Evolutionary conservation across 78 protist genomes (phyloP).

Genomic region (Protostelium mycophagum): DNA sequence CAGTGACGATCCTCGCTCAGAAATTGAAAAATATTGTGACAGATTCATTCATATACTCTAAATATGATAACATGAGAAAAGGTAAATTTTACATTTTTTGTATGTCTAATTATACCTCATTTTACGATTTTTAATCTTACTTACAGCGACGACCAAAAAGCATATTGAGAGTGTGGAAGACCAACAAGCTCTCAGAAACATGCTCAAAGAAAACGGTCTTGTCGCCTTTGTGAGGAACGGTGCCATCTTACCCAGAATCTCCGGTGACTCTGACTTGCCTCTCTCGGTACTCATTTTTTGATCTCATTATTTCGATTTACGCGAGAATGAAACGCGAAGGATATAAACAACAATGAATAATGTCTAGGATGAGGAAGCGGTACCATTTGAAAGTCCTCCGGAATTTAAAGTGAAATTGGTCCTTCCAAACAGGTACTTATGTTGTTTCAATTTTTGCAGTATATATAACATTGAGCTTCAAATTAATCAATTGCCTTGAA

Average conservation of each 20-base stretch:
- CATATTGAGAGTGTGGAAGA: slow-evolving; percentile 31
- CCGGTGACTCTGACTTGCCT: slow-evolving; percentile 43
- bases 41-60: not conserved
- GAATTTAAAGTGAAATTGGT: slow-evolving; percentile 1
- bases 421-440: slow-evolving; percentile 10
- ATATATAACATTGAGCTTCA: too few species aligned
- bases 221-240: slow-evolving; percentile 65
- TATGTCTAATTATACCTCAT: too few species aligned
- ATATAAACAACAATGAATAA: too few species aligned
- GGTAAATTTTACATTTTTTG: too few species aligned
- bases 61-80: slow-evolving; percentile 3
- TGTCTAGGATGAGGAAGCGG: not conserved
- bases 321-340: too few species aligned
- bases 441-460: too few species aligned
- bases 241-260: slow-evolving; percentile 36
- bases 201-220: slow-evolving; percentile 3
- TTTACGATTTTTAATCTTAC: too few species aligned
- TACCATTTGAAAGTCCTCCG: slow-evolving; percentile 18
- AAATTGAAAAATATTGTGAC: not conserved
- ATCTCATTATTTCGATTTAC: too few species aligned
- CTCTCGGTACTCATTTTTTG: too few species aligned
- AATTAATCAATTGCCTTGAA: too few species aligned
- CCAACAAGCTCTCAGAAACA: slow-evolving; percentile 20
- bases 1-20: not conserved
- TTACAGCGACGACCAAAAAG: not conserved